Evolutionary conservation across 2,329 filamentous ascomycete species (phyloP).

Genomic region (Cladosporium velox): DNA sequence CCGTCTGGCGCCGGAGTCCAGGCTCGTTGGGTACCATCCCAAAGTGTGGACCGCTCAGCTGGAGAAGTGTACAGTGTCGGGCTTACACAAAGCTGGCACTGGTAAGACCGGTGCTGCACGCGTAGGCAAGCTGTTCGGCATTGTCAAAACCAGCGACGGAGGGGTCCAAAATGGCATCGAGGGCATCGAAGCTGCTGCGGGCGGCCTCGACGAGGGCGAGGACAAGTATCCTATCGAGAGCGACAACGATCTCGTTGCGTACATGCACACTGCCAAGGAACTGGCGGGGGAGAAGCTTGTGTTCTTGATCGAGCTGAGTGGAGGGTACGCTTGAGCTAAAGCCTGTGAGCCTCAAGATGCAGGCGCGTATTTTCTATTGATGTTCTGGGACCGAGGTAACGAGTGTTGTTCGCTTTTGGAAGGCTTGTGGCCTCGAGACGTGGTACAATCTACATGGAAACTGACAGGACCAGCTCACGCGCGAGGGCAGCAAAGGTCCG

Average conservation of each 20-base stretch:
- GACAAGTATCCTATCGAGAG: slow-evolving; percentile 66
- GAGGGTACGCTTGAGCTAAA: slow-evolving; percentile 14
- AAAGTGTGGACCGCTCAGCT: slow-evolving; percentile 69
- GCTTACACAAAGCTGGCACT: slow-evolving; percentile 63
- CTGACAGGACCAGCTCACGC: no score
- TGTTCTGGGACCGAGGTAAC: not conserved
- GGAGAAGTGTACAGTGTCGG: slow-evolving; percentile 57
- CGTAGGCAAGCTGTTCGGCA: slow-evolving; percentile 64
- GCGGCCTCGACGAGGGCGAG: slow-evolving; percentile 56
- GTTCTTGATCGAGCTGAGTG: slow-evolving; percentile 43
- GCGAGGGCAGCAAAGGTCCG: slow-evolving; percentile 32
- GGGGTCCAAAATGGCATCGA: not conserved
- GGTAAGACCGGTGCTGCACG: slow-evolving; percentile 62
- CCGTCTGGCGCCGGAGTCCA: slow-evolving; percentile 67
- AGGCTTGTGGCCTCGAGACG: not conserved
- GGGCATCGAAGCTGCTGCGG: slow-evolving; percentile 24
- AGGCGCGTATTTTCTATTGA: no score
- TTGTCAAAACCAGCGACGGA: slow-evolving; percentile 56
- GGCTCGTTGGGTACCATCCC: slow-evolving; percentile 49
- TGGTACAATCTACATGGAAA: no score
- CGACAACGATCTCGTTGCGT: slow-evolving; percentile 71
- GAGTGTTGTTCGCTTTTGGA: no score
- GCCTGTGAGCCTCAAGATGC: no score
- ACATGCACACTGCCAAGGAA: slow-evolving; percentile 63
- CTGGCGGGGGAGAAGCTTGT: slow-evolving; percentile 51